phyloP scores from a whole-genome alignment of 2,329 filamentous ascomycete species.

The Aureobasidium sp. region DNA sequence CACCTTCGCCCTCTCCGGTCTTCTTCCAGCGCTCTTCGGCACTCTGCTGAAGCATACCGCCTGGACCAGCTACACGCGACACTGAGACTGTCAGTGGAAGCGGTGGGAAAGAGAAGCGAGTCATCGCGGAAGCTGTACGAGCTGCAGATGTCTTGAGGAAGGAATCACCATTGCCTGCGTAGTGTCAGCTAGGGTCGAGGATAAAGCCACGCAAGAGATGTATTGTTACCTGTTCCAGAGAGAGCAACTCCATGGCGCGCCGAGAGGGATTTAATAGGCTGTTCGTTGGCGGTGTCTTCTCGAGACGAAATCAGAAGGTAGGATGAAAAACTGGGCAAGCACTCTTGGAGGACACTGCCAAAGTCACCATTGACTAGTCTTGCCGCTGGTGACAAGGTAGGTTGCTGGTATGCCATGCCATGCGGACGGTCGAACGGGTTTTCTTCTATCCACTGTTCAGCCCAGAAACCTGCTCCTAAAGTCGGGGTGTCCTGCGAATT shows the following conservation, averaged over 20 bases:
- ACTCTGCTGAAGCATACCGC: constrained; percentile 64
- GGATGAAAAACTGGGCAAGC: constrained; percentile 42
- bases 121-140: constrained; percentile 64
- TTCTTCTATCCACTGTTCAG: constrained; percentile 65
- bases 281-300: not conserved
- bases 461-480: constrained; percentile 81
- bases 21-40: constrained; percentile 64
- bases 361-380: constrained; percentile 31
- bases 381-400: constrained; percentile 18
- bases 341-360: constrained; percentile 47
- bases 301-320: constrained; percentile 20
- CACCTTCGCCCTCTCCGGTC: constrained; percentile 73
- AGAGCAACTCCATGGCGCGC: constrained; percentile 22
- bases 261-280: not conserved
- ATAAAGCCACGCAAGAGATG: not conserved
- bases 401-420: constrained; percentile 3
- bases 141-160: constrained; percentile 67
- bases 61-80: constrained; percentile 56
- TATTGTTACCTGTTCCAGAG: constrained; percentile 17
- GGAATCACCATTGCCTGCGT: constrained; percentile 70
- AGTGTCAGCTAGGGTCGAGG: not conserved
- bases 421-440: not conserved
- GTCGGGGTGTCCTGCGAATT: constrained; percentile 61
- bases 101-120: constrained; percentile 47
- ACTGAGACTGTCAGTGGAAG: constrained; percentile 49